Conservation (phyloP, 257 asterid species). For the Prunella vulgaris region DNA sequence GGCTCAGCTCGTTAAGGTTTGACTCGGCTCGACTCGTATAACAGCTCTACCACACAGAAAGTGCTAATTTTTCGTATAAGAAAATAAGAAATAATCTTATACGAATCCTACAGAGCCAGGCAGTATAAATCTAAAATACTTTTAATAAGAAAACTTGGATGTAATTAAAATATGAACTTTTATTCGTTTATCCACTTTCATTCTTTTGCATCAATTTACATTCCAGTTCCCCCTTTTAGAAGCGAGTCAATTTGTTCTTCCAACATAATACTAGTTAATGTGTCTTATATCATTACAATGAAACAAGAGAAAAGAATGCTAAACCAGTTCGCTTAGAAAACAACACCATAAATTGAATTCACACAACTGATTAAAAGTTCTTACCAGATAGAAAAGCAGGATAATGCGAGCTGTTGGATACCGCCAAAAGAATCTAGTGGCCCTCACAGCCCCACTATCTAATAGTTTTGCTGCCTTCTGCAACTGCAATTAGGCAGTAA, state of each 20-base stretch:
- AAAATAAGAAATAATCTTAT: neutral
- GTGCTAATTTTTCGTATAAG: too few relatives aligned
- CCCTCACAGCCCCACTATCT: conserved; percentile 96
- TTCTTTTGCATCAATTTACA: neutral
- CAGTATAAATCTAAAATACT: neutral
- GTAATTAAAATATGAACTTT: neutral
- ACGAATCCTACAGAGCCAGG: neutral
- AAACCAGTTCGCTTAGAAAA: conserved; percentile 1
- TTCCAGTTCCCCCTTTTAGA: neutral
- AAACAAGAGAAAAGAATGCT: conserved; percentile 1
- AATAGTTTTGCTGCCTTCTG: conserved; percentile 92
- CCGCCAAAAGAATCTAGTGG: conserved; percentile 94
- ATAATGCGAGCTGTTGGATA: conserved; percentile 91
- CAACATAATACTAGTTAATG: neutral
- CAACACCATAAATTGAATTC: neutral
- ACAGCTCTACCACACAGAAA: too few relatives aligned
- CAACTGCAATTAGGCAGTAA: conserved; percentile 49
- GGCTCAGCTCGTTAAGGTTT: too few relatives aligned
- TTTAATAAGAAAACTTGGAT: neutral
- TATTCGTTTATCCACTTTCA: neutral
- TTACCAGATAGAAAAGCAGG: conserved; percentile 92
- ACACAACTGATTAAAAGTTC: conserved; percentile 23
- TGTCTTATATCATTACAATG: conserved; percentile 14
- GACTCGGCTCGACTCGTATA: too few relatives aligned
- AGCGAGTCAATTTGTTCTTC: conserved; percentile 6